phyloP scores from a whole-genome alignment of 176 grass and related monocot species.

The Typha latifolia region DNA sequence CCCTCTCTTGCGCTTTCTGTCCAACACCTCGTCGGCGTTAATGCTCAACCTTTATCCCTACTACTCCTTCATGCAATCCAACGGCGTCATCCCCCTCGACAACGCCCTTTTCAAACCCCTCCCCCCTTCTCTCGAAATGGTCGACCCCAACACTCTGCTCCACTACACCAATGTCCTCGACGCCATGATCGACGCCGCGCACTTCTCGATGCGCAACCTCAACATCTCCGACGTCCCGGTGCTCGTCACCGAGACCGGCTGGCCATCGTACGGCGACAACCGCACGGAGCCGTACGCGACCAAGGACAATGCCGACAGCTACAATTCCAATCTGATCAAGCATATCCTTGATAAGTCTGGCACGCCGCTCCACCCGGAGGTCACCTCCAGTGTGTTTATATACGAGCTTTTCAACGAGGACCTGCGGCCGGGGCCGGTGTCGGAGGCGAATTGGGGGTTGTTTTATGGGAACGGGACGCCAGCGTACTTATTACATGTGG shows the following conservation, averaged over 20 bases:
- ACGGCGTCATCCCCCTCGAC: constrained; percentile 66
- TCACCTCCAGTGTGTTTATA: constrained; percentile 60
- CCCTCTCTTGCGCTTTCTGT: constrained; percentile 64
- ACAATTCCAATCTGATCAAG: constrained; percentile 87
- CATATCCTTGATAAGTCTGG: constrained; percentile 58
- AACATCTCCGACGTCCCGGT: constrained; percentile 37
- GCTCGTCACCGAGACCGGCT: constrained; percentile 83
- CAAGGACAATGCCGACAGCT: constrained; percentile 62
- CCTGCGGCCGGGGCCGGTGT: constrained; percentile 62
- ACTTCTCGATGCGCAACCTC: constrained; percentile 61
- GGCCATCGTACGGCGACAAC: constrained; percentile 75
- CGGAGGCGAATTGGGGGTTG: constrained; percentile 88
- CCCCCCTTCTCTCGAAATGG: constrained; percentile 64
- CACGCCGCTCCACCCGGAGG: constrained; percentile 67
- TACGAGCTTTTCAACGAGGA: constrained; percentile 99
- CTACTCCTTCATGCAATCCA: constrained; percentile 81
- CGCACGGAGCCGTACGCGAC: constrained; percentile 63
- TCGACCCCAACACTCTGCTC: constrained; percentile 92
- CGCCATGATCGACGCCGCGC: constrained; percentile 88
- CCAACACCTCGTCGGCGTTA: constrained; percentile 62
- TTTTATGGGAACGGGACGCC: constrained; percentile 94
- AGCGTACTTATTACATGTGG: constrained; percentile 71
- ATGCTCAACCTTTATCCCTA: constrained; percentile 99
- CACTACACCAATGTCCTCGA: constrained; percentile 96
- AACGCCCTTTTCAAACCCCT: constrained; percentile 84